These are phyloP conservation scores for Linnemannia zychae DNA, from an alignment of 192 early-diverging fungal species.

Conservation along the genomic window DNA sequence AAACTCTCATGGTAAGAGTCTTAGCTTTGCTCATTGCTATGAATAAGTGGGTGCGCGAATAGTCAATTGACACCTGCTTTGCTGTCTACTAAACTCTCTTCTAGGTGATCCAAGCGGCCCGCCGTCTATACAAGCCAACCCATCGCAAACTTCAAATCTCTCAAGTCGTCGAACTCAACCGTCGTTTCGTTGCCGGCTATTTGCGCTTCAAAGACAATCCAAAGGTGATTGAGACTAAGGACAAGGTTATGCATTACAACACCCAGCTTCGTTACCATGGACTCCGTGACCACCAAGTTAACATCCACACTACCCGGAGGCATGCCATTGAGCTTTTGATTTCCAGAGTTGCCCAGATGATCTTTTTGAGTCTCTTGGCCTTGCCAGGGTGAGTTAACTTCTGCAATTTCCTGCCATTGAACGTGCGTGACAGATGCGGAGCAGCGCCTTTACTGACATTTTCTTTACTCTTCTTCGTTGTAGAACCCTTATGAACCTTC, in stretches of 20 bases:
- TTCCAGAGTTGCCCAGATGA: constrained; percentile 77
- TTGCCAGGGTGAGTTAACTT: constrained; percentile 80
- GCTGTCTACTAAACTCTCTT: background rate
- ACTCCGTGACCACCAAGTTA: constrained; percentile 96
- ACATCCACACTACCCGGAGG: constrained; percentile 79
- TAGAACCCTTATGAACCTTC: constrained; percentile 70
- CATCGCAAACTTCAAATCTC: constrained; percentile 89
- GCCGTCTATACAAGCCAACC: constrained; percentile 91
- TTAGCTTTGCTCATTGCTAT: background rate
- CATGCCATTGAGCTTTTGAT: constrained; percentile 77
- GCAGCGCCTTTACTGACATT: background rate
- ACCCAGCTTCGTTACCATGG: constrained; percentile 92
- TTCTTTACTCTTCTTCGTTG: background rate
- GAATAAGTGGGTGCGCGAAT: background rate
- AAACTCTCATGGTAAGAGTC: constrained; percentile 84
- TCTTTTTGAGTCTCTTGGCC: constrained; percentile 80
- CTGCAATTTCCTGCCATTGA: no score
- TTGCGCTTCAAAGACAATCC: constrained; percentile 85
- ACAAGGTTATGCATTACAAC: constrained; percentile 88
- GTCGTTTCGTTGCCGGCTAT: constrained; percentile 91
- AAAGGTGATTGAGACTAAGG: constrained; percentile 82
- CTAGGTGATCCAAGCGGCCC: constrained; percentile 91
- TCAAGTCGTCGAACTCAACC: constrained; percentile 89
- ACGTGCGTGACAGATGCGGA: background rate
- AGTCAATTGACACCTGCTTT: background rate